phyloP scores from a whole-genome alignment of 805 yeast species.

The Metschnikowia hibisci region DNA sequence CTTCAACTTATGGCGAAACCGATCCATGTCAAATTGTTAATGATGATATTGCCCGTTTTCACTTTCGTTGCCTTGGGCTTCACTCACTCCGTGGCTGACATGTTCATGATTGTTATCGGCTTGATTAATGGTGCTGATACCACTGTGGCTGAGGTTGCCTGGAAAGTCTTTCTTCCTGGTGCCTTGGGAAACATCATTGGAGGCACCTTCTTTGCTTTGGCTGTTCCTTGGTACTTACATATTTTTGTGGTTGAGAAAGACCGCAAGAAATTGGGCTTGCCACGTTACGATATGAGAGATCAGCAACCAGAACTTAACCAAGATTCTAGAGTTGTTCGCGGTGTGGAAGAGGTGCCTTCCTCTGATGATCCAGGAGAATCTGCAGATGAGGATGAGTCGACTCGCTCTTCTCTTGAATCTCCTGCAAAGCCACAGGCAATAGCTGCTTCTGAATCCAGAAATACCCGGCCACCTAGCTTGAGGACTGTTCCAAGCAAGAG shows the following conservation, averaged over 20 bases:
- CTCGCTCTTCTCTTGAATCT: constrained; percentile 4
- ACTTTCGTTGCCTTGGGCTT: constrained; percentile 77
- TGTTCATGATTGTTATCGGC: constrained; percentile 65
- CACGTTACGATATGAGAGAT: constrained; percentile 66
- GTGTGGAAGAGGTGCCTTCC: constrained; percentile 6
- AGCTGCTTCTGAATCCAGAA: not conserved
- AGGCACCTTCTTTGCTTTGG: constrained; percentile 63
- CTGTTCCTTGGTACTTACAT: constrained; percentile 71
- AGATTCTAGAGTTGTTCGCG: constrained; percentile 74
- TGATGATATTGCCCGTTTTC: constrained; percentile 66
- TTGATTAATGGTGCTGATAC: constrained; percentile 62
- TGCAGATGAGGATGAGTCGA: constrained; percentile 5
- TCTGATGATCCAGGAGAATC: constrained; percentile 10
- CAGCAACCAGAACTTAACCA: constrained; percentile 75
- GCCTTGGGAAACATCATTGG: constrained; percentile 75
- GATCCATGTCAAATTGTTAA: constrained; percentile 63
- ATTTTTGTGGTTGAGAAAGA: constrained; percentile 70
- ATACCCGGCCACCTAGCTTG: not conserved
- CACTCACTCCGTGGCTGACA: constrained; percentile 80
- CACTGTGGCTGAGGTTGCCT: constrained; percentile 59
- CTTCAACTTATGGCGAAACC: constrained; percentile 78
- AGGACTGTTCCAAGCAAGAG: constrained; percentile 3
- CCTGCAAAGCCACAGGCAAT: not conserved
- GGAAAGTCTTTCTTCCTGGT: constrained; percentile 72
- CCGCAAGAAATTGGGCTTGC: constrained; percentile 56